Base-by-base conservation (phyloP, 2,329 filamentous ascomycete genomes). In the Ophiocordyceps sinensis region DNA sequence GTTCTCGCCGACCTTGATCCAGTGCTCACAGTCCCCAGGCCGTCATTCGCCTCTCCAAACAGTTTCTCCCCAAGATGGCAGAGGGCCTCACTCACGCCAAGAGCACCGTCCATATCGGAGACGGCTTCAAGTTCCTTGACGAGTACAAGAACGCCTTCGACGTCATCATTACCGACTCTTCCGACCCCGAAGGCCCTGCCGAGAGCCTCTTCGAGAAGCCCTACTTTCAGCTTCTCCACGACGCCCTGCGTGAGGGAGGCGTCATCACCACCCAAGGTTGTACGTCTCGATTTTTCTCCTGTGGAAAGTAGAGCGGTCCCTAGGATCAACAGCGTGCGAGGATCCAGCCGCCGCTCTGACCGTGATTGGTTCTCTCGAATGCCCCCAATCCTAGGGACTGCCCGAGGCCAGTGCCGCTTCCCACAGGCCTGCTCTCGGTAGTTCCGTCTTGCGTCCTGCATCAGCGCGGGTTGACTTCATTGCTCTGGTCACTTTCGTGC, bases 251-350 rank as follows among this genome's bases (percentile, higher is more conserved):
- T 52, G 86, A 94, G 58, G 89, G 88, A 67, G 91, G 91, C 71
- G 87, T 98, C 61, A 96, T 98, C 70, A 89, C 87, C 68, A 98
- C 91, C 62, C 91, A 98, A 95, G 91, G 91, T 98, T 94, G 86
- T 94, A 87, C 77, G 86, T 85, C 79, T 81, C 79, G 36, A 75
- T 77, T 71, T 75, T 61, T 64, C 55, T 61, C 57, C 10, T 29
- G 50, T 47, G 57, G 58, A 59, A 58, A 61, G 62, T 60, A 47
- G 52, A 52, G 57, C 51, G 43, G 55, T 59, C 58, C 52, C 54
- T 54, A 53, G 57, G 56, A 55, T 49, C 49, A 55, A 55, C 52
- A 51, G 50, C 38, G 36, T 42, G 39, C 41, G 41, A 30, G 42
- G 37, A 35, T 17, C 40, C n/a, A 15, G 37, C 41, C 32, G 19